Evolutionary conservation across 2,329 filamentous ascomycete genomes (phyloP), one percentile per base, ranked within the genome.

Genomic region (Pestalotiopsis sp.): DNA sequence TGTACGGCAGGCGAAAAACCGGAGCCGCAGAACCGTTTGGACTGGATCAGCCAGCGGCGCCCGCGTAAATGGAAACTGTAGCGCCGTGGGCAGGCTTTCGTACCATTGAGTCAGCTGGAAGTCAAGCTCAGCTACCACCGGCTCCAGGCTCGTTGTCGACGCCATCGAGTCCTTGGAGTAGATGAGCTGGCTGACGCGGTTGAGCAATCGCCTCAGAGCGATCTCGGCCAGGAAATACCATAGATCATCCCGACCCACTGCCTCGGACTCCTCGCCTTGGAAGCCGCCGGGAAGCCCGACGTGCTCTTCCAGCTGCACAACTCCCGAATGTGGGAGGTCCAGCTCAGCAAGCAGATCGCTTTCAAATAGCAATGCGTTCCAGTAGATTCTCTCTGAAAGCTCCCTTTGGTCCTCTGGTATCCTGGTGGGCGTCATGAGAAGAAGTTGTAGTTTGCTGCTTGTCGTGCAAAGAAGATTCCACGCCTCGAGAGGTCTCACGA

Each of bases 161-260:
- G 90, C 87, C 78, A 90, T 89, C 3, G 89, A 91, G 75, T 91
- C 89, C 75, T 92, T 92, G 62, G 91, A 91, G 78, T 94, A 94
- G 71, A 94, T 92, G 74, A 94, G 88, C 77, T 94, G 91, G 81
- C 91, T 94, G 74, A 94, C 92, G 69, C 92, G 87, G 78, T 94
- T 94, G 73, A 95, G 85, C 3, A 96, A 86, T 68, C 93, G 85
- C 61, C 93, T 88, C 13, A 96, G 83, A 4, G 92, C 93, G 71
- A 96, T 95, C 75, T 95, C 93, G 49, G 93, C 93, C 38, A 95
- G 83, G 74, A 95, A 95, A 76, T 96, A 96, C 92, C 93, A 95
- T 14, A 95, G 83, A 69, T 95, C 92, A 74, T 95, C 93, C 63
- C 89, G 87, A 13, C 91, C 92, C 7, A 90, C 88, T 6, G 87